These are phyloP conservation scores for Solanum clarkiae DNA, from an alignment of 257 asterid genomes.

Conservation along the genomic window DNA sequence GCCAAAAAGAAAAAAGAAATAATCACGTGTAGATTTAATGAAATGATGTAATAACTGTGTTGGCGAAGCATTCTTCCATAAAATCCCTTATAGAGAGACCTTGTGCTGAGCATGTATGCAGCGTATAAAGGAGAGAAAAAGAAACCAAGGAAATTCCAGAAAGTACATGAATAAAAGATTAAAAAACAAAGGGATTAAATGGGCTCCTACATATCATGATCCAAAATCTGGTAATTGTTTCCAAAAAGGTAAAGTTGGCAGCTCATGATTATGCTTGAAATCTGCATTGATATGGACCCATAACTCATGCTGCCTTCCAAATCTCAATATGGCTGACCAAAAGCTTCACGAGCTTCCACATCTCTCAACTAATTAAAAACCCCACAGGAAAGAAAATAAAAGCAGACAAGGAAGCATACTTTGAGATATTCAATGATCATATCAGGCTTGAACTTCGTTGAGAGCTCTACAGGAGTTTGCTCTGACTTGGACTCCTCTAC, in stretches of 20 bases:
- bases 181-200: background rate
- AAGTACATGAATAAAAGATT: background rate
- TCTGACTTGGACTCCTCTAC: slow-evolving; percentile 80
- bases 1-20: slow-evolving; percentile 11
- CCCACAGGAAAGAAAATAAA: background rate
- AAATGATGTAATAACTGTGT: background rate
- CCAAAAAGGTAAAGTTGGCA: background rate
- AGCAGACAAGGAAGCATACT: slow-evolving; percentile 32
- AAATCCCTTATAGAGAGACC: background rate
- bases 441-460: slow-evolving; percentile 83
- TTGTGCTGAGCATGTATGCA: background rate
- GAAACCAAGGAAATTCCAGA: background rate
- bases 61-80: background rate
- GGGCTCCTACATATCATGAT: background rate
- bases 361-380: background rate
- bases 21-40: background rate
- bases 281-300: background rate
- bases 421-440: slow-evolving; percentile 87
- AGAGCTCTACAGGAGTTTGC: slow-evolving; percentile 63
- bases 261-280: background rate
- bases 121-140: background rate
- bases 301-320: background rate
- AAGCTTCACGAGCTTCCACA: background rate
- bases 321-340: background rate
- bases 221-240: background rate